Base-by-base conservation (phyloP, 306 rosid species). In the Mimosa bimucronata region DNA sequence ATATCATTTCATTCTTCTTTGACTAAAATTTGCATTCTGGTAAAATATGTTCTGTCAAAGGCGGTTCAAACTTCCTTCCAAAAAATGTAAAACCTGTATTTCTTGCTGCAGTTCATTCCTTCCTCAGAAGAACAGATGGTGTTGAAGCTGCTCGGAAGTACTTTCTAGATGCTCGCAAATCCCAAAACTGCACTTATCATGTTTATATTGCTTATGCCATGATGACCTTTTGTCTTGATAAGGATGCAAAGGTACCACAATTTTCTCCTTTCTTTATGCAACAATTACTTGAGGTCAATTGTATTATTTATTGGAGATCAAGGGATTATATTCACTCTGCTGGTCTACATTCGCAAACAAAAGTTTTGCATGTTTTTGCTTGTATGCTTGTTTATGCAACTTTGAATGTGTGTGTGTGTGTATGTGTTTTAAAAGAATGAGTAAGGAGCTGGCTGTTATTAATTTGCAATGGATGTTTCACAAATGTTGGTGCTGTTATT, bases 71-170 rank as follows among this genome's bases (percentile, higher is more conserved):
- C 80, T 75, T 77, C n/a, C 57, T 74, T 77, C 46, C 52, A 26
- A 62, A 26, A 77, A 44, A 23, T 66, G 23, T 83, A 81, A 86
- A 58, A 75, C 67, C 75, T 25, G 62, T 88, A 31, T 78, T 83
- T 83, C 85, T 67, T 81, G 86, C 30, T 84, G 88, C 98, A 95
- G 98, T 95, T 89, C 73, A 91, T 95, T 81, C 98, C 78, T 95
- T 95, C 80, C 88, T 95, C 52, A 87, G 98, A 81, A 88, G 98
- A 81, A 92, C 90, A 7, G 98, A 91, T 86, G 98, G 98, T 69
- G 94, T 95, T 87, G 98, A 95, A 90, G 94, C 98, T 75, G 97
- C 98, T 82, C 92, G 96, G 79, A 95, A 92, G 79, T 90, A 92
- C 85, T 95, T 95, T 86, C 86, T 91, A 69, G 98, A 95, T 88